Conservation (phyloP, 768 basidiomycete genomes). For the Cystofilobasidium macerans region DNA sequence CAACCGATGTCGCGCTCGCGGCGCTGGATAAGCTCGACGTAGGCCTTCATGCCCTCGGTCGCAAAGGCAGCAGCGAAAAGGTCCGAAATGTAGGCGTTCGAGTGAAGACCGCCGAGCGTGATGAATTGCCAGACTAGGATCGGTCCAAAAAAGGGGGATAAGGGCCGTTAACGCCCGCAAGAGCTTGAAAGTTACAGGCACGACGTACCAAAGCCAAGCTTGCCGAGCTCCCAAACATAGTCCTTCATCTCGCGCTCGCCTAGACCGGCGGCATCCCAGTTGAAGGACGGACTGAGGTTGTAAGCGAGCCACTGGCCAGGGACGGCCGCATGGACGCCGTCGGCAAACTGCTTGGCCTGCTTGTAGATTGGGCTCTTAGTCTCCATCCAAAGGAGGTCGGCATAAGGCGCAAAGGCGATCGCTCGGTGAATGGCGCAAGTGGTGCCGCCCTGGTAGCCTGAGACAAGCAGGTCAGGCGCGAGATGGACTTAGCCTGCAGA, state of each 20-base stretch:
- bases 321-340: constrained; percentile 49
- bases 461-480: background rate
- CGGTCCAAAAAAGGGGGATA: constrained; percentile 46
- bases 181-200: background rate
- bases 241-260: constrained; percentile 53
- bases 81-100: constrained; percentile 93
- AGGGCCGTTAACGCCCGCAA: background rate
- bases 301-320: constrained; percentile 83
- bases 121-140: constrained; percentile 96
- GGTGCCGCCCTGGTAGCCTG: constrained; percentile 85
- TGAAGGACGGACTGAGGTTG: constrained; percentile 35
- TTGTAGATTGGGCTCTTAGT: constrained; percentile 83
- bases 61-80: constrained; percentile 78
- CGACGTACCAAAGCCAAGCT: constrained; percentile 34
- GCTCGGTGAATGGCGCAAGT: constrained; percentile 79
- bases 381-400: constrained; percentile 86
- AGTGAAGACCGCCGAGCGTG: constrained; percentile 91
- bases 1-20: constrained; percentile 86
- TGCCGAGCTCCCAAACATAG: constrained; percentile 86
- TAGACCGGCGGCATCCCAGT: constrained; percentile 67
- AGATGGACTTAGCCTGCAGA: too few relatives aligned
- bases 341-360: constrained; percentile 85
- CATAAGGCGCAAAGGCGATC: constrained; percentile 67
- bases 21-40: constrained; percentile 85
- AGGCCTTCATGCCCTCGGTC: constrained; percentile 97